Conservation (phyloP, 2,329 filamentous ascomycete species). For the Rhynchosporium graminicola region DNA sequence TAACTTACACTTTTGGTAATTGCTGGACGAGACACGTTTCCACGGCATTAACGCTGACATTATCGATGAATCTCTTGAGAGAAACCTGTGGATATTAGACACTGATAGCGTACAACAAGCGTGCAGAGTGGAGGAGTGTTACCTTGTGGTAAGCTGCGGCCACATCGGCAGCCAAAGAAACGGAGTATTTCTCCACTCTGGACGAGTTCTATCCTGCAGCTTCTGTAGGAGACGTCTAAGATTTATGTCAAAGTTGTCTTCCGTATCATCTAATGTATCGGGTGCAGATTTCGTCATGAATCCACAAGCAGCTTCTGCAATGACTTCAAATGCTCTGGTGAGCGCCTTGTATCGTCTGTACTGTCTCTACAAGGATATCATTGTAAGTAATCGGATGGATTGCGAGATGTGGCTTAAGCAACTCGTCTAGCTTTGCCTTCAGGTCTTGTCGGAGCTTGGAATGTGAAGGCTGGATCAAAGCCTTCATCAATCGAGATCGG, state of each 20-base stretch:
- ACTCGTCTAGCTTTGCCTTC: constrained; percentile 13
- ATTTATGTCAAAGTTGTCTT: not conserved
- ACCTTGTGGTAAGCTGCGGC: constrained; percentile 21
- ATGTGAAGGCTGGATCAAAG: constrained; percentile 14
- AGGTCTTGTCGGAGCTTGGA: constrained; percentile 10
- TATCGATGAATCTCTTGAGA: constrained; percentile 22
- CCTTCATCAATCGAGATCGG: constrained; percentile 15
- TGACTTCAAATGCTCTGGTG: constrained; percentile 4
- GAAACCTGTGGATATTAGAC: constrained; percentile 10
- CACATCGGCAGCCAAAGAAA: constrained; percentile 19
- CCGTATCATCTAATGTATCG: not conserved
- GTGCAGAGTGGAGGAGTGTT: not conserved
- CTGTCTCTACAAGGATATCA: constrained; percentile 15
- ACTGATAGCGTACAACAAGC: not conserved
- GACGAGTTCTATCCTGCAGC: constrained; percentile 15
- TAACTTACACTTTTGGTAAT: constrained; percentile 15
- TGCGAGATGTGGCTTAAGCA: constrained; percentile 15
- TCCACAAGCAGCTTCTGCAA: not conserved
- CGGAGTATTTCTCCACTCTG: constrained; percentile 17
- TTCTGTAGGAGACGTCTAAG: not conserved
- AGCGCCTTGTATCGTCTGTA: constrained; percentile 14
- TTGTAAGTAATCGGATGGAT: constrained; percentile 23
- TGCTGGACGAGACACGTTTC: constrained; percentile 20
- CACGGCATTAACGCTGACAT: constrained; percentile 20
- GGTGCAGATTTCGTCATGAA: not conserved